These are phyloP conservation scores for Clarireedia hainanense DNA, from an alignment of 2,329 filamentous ascomycete genomes.

Conservation along the genomic window DNA sequence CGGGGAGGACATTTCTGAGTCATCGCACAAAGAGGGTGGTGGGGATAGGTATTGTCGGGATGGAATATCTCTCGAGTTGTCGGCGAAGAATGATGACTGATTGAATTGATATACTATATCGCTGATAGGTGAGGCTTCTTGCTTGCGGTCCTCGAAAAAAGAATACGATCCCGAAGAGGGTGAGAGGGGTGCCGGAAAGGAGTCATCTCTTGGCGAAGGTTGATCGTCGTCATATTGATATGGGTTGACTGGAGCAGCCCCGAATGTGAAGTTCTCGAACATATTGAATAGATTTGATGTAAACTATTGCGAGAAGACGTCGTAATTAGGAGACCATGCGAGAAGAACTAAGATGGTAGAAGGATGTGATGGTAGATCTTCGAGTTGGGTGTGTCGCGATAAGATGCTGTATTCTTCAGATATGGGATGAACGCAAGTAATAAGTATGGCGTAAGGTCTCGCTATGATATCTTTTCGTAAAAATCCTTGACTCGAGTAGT, in stretches of 20 bases:
- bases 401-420: too few relatives aligned
- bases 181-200: neutral
- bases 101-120: constrained; percentile 2
- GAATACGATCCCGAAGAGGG: neutral
- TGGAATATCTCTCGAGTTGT: neutral
- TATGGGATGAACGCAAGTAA: too few relatives aligned
- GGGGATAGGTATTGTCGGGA: neutral
- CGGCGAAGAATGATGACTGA: neutral
- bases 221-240: constrained; percentile 5
- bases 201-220: constrained; percentile 4
- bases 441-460: too few relatives aligned
- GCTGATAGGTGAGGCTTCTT: neutral
- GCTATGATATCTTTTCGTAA: neutral
- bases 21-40: constrained; percentile 4
- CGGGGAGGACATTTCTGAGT: constrained; percentile 1
- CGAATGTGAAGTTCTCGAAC: constrained; percentile 9
- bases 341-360: neutral
- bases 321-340: neutral
- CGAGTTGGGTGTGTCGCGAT: too few relatives aligned
- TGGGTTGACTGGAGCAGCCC: constrained; percentile 1
- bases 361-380: too few relatives aligned
- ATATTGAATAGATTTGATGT: neutral
- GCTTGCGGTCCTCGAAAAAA: neutral
- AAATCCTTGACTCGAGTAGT: neutral
- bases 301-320: neutral